Evolutionary conservation across 163 green algal genomes (phyloP).

Genomic region (Volvox carteri): DNA sequence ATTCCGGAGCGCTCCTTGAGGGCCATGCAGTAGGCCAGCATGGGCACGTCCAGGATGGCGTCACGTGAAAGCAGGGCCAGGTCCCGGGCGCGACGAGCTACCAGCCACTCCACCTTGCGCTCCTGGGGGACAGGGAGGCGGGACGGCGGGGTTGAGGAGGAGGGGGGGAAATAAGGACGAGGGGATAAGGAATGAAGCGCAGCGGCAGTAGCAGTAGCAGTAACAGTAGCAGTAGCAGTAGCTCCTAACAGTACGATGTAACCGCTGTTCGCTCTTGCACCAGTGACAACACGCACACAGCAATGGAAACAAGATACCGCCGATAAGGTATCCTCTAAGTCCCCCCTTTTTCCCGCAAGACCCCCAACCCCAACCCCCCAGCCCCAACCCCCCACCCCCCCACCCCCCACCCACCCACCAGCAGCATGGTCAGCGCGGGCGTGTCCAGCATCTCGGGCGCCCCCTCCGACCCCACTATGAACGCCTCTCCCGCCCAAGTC

Average conservation of each 20-base stretch:
- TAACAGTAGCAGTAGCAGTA: no score
- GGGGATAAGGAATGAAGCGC: not conserved
- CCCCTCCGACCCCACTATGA: slow-evolving; percentile 50
- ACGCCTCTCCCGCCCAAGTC: slow-evolving; percentile 62
- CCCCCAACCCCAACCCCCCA: not conserved
- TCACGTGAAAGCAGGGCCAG: slow-evolving; percentile 57
- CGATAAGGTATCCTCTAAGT: no score
- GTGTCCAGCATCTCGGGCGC: slow-evolving; percentile 42
- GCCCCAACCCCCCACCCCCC: not conserved
- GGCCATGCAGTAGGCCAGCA: slow-evolving; percentile 56
- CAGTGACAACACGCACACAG: no score
- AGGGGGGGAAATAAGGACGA: not conserved
- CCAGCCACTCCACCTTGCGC: slow-evolving; percentile 60
- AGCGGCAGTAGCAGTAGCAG: no score
- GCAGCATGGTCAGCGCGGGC: slow-evolving; percentile 35
- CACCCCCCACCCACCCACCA: slow-evolving; percentile 12
- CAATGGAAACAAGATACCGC: no score
- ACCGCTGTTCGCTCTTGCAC: no score
- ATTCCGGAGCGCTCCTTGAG: slow-evolving; percentile 42
- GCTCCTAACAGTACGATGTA: no score
- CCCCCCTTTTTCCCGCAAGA: no score
- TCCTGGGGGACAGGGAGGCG: not conserved
- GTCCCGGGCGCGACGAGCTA: slow-evolving; percentile 59
- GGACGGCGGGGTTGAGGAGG: not conserved
- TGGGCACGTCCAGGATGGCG: slow-evolving; percentile 54